These are phyloP conservation scores for Magnolia sinica DNA, from an alignment of 164 flowering plant genomes.

Conservation along the genomic window DNA sequence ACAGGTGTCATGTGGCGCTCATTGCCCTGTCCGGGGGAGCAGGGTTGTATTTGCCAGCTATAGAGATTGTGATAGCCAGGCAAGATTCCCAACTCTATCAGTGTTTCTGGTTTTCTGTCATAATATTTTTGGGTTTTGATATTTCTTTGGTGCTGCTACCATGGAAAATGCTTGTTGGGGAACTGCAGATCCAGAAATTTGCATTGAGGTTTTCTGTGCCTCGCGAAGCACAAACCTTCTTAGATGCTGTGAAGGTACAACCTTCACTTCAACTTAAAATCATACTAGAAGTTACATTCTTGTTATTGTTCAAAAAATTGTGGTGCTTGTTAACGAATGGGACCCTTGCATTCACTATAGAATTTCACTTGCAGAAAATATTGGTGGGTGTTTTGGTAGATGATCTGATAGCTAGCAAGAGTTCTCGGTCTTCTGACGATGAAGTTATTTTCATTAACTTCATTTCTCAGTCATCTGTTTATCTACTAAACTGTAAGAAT, in stretches of 20 bases:
- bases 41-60: constrained; percentile 42
- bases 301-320: too few species aligned
- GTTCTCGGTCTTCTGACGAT: neutral
- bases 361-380: neutral
- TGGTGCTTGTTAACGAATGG: neutral
- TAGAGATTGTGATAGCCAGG: constrained; percentile 36
- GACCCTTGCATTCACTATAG: neutral
- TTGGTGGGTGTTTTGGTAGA: neutral
- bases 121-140: too few species aligned
- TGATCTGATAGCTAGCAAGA: neutral
- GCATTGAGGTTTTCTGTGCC: constrained; percentile 30
- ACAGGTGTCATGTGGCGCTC: constrained; percentile 36
- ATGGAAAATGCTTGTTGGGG: neutral
- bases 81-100: constrained; percentile 14
- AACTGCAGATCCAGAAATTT: constrained; percentile 41
- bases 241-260: constrained; percentile 26
- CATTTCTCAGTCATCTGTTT: neutral
- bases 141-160: neutral
- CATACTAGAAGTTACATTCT: too few species aligned
- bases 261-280: neutral
- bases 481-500: neutral
- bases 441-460: neutral
- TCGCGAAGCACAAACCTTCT: constrained; percentile 26
- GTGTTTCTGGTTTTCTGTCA: neutral
- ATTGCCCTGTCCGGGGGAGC: constrained; percentile 34